Evolutionary conservation across 345 rosid genomes (phyloP).

Genomic region (Eucalyptus curtisii): DNA sequence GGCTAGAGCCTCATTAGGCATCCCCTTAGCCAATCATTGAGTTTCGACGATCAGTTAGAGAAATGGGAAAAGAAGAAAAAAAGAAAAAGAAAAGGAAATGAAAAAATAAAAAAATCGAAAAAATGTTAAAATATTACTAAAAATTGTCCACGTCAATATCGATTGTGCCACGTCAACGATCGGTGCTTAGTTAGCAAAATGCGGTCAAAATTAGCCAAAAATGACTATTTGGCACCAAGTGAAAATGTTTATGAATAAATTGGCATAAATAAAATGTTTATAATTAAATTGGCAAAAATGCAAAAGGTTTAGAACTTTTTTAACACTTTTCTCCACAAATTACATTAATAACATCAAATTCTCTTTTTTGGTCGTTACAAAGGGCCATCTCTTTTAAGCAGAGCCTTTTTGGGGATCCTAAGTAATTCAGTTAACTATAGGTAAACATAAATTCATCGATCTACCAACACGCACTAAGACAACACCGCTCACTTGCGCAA

Average conservation of each 20-base stretch:
- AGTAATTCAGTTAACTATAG: neutral
- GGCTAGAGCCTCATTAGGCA: rapidly evolving
- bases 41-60: too few relatives aligned
- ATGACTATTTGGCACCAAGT: too few relatives aligned
- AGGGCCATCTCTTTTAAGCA: neutral
- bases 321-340: too few relatives aligned
- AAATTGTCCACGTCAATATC: rapidly evolving
- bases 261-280: too few relatives aligned
- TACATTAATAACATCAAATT: neutral
- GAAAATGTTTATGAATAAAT: too few relatives aligned
- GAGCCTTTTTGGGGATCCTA: neutral
- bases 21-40: rapidly evolving
- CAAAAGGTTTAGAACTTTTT: too few relatives aligned
- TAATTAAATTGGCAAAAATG: too few relatives aligned
- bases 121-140: too few relatives aligned
- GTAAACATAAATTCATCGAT: neutral
- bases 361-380: neutral
- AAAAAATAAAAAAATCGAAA: rapidly evolving
- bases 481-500: neutral
- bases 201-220: rapidly evolving
- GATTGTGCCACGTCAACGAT: rapidly evolving
- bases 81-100: too few relatives aligned
- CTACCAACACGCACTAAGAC: neutral
- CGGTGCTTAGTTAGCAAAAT: rapidly evolving
- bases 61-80: too few relatives aligned